Percentiles rank a stretch among this genome's conserved stretches.
Evolutionary conservation across 2,329 filamentous ascomycete genomes (phyloP).

Genomic region (Taxawa tesnikishii): DNA sequence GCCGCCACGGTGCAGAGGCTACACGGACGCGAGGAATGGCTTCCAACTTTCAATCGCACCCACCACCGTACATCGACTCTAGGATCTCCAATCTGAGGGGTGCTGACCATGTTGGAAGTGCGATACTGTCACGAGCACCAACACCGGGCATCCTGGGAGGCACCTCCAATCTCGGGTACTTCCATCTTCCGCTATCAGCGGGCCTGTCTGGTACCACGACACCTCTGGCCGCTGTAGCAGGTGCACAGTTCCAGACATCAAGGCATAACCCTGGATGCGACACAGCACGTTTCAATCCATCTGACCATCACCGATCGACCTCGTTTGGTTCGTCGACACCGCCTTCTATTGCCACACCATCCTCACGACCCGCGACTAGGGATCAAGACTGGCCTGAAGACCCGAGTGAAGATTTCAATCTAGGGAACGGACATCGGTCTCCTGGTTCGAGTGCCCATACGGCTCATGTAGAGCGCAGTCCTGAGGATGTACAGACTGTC

Average conservation of each 20-base stretch:
- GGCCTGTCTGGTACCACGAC: slow-evolving; percentile 66
- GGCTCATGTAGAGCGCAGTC: slow-evolving; percentile 50
- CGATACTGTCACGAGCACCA: slow-evolving; percentile 30
- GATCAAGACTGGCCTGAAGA: slow-evolving; percentile 13
- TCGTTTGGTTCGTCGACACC: slow-evolving; percentile 35
- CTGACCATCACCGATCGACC: slow-evolving; percentile 13
- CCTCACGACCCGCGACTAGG: slow-evolving; percentile 31
- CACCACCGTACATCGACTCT: slow-evolving; percentile 1
- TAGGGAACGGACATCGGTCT: background rate
- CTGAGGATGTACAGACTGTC: slow-evolving; percentile 85
- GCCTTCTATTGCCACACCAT: slow-evolving; percentile 31
- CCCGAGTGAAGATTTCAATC: slow-evolving; percentile 6
- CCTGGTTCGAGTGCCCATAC: background rate
- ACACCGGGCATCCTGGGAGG: slow-evolving; percentile 54
- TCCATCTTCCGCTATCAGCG: slow-evolving; percentile 62
- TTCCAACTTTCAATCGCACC: background rate
- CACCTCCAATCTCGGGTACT: slow-evolving; percentile 68
- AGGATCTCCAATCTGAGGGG: slow-evolving; percentile 5
- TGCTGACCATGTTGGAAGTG: slow-evolving; percentile 13
- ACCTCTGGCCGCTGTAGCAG: slow-evolving; percentile 66
- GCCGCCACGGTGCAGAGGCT: background rate
- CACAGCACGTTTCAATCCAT: slow-evolving; percentile 9
- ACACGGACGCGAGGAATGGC: background rate
- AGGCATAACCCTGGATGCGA: background rate
- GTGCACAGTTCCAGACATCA: slow-evolving; percentile 47